Evolutionary conservation across 2,329 filamentous ascomycete genomes (phyloP), one percentile per base, ranked within the genome.

Genomic region (Botrytis cinerea): DNA sequence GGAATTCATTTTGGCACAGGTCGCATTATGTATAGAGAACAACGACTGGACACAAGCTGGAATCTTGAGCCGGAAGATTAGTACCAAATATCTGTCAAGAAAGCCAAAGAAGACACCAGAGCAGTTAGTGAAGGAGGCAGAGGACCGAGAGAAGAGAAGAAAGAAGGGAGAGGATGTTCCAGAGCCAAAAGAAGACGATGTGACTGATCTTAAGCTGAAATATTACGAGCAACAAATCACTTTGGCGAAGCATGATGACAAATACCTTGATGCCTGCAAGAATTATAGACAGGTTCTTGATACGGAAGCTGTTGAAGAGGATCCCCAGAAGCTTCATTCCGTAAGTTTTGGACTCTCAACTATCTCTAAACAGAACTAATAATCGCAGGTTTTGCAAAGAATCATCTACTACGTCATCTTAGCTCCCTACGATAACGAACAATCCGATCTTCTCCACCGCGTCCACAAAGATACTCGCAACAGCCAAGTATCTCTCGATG

Each of bases 221-320:
- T 99, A 94, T 85, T 99, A 98, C 84, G 95, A 98, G 84, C 96
- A 98, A 83, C 96, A 99, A 84, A 97, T 99, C 80, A 92, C 90
- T 64, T 87, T 99, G 71, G 93, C 96, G 73, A 98, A 98, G 87
- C 95, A 99, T 80, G 96, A 99, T 77, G 90, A 94, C 85, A 98
- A 97, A 84, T 99, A 99, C 81, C 90, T 99, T 48, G 95, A 98
- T 76, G 95, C 92, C 48, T 99, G 96, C 90, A 99, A 99, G 85
- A 91, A 99, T 84, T 99, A 98, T 86, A 89, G 96, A 82, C 95
- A 98, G 82, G 95, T 99, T 7, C 85, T 99, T 75, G 95, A 99
- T 82, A 99, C 97, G 0, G 94, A 97, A 82, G 93, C 95, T 4
- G 94, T 99, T 7, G 94, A 98, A 84, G 90, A 97, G 78, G 94